Conservation (phyloP, 2,329 filamentous ascomycete species). For the Parafenestella ontariensis region DNA sequence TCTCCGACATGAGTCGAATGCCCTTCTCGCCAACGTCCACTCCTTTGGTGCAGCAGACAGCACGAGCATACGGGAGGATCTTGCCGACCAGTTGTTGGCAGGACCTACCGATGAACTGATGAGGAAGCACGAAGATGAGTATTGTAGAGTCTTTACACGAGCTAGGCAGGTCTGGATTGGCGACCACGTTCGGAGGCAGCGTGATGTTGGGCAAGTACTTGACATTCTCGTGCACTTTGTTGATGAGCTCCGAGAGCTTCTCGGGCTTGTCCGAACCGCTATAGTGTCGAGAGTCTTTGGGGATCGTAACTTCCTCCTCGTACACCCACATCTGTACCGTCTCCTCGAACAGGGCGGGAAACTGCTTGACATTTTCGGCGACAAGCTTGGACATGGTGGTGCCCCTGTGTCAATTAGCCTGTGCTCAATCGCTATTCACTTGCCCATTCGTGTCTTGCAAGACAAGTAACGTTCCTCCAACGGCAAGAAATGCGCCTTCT, state of each 20-base stretch:
- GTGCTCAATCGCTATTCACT: not conserved
- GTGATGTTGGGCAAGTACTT: slow-evolving; percentile 94
- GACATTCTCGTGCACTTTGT: slow-evolving; percentile 91
- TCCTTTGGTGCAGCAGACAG: slow-evolving; percentile 97
- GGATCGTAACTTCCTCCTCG: slow-evolving; percentile 84
- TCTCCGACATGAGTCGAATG: slow-evolving; percentile 90
- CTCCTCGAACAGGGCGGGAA: slow-evolving; percentile 83
- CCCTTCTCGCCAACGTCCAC: slow-evolving; percentile 89
- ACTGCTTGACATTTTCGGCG: slow-evolving; percentile 83
- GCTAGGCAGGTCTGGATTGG: slow-evolving; percentile 80
- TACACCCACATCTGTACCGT: slow-evolving; percentile 99
- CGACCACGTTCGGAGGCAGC: slow-evolving; percentile 82
- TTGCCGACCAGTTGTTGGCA: slow-evolving; percentile 86
- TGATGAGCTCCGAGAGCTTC: slow-evolving; percentile 92
- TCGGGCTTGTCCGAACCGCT: slow-evolving; percentile 70
- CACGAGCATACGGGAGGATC: slow-evolving; percentile 88
- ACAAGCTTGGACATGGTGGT: slow-evolving; percentile 97
- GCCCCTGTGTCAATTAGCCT: slow-evolving; percentile 67
- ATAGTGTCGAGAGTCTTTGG: slow-evolving; percentile 76
- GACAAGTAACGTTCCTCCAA: not conserved
- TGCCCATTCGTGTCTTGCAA: not conserved
- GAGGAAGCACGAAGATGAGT: slow-evolving; percentile 93
- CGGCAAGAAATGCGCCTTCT: not conserved
- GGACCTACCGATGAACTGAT: slow-evolving; percentile 91
- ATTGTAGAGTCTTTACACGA: slow-evolving; percentile 85